phyloP scores from a whole-genome alignment of 306 rosid genomes.

The Ormosia emarginata region DNA sequence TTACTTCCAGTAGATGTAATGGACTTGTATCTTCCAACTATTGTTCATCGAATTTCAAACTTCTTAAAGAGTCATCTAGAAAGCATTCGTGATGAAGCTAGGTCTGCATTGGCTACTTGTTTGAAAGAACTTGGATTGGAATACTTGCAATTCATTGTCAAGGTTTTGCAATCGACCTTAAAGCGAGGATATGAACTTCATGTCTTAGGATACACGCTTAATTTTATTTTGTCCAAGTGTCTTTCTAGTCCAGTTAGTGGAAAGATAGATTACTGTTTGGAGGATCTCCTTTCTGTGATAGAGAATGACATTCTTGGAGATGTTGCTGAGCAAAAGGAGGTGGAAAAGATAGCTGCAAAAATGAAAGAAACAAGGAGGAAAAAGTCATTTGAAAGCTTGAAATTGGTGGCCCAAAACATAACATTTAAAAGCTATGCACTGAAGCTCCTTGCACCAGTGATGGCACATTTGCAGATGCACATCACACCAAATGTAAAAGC shows the following conservation, averaged over 20 bases:
- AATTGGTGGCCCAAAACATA: slow-evolving; percentile 66
- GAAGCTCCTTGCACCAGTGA: slow-evolving; percentile 71
- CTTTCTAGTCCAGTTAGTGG: slow-evolving; percentile 50
- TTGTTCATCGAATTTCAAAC: slow-evolving; percentile 76
- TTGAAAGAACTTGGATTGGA: slow-evolving; percentile 92
- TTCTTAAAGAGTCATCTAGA: slow-evolving; percentile 78
- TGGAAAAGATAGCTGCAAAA: slow-evolving; percentile 88
- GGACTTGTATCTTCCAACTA: slow-evolving; percentile 79
- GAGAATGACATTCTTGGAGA: slow-evolving; percentile 87
- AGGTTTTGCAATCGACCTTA: slow-evolving; percentile 64
- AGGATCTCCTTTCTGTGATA: slow-evolving; percentile 70
- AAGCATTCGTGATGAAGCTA: slow-evolving; percentile 90
- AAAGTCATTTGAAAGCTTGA: slow-evolving; percentile 78
- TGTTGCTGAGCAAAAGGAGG: slow-evolving; percentile 92
- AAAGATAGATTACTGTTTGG: slow-evolving; percentile 82
- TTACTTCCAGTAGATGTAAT: slow-evolving; percentile 78
- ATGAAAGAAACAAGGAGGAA: slow-evolving; percentile 87
- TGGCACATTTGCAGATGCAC: slow-evolving; percentile 57
- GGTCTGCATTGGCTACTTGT: slow-evolving; percentile 82
- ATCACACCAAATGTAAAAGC: slow-evolving; percentile 62
- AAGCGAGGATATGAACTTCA: slow-evolving; percentile 92
- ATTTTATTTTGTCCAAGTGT: slow-evolving; percentile 75
- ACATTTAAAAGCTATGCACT: slow-evolving; percentile 72
- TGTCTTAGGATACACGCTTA: slow-evolving; percentile 83
- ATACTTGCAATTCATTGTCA: slow-evolving; percentile 75